phyloP scores from a whole-genome alignment of 2,329 filamentous ascomycete species.

The Alternaria triticimaculans region DNA sequence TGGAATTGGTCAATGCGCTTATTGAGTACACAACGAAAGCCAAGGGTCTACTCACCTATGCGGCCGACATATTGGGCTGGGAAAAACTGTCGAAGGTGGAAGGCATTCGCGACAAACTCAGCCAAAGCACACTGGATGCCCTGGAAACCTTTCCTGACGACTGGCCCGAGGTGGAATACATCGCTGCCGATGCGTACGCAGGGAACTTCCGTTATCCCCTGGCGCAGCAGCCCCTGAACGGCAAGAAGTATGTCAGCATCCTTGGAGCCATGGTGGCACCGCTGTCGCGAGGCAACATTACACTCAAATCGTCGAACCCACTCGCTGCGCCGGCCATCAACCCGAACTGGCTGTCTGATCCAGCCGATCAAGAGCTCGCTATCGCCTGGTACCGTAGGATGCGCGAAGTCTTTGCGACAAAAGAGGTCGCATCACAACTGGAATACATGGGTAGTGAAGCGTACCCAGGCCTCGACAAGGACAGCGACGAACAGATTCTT shows the following conservation, averaged over 20 bases:
- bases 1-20: not conserved
- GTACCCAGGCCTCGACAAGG: not conserved
- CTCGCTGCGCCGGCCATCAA: not conserved
- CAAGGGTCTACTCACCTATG: not conserved
- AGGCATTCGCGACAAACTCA: not conserved
- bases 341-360: not conserved
- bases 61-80: not conserved
- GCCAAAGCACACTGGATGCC: not conserved
- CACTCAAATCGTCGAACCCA: not conserved
- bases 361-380: not conserved
- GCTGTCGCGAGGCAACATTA: not conserved
- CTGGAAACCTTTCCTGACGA: not conserved
- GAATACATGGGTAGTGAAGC: not conserved
- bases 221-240: not conserved
- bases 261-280: not conserved
- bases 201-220: not conserved
- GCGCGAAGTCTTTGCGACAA: not conserved
- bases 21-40: not conserved
- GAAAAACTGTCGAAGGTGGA: not conserved
- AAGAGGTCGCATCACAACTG: not conserved
- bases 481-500: not conserved
- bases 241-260: not conserved
- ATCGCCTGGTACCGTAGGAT: not conserved
- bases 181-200: not conserved
- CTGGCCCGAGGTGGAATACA: conserved; percentile 9